Conservation (phyloP, 1,284 basidiomycete species). For the Ustanciosporium gigantosporum region DNA sequence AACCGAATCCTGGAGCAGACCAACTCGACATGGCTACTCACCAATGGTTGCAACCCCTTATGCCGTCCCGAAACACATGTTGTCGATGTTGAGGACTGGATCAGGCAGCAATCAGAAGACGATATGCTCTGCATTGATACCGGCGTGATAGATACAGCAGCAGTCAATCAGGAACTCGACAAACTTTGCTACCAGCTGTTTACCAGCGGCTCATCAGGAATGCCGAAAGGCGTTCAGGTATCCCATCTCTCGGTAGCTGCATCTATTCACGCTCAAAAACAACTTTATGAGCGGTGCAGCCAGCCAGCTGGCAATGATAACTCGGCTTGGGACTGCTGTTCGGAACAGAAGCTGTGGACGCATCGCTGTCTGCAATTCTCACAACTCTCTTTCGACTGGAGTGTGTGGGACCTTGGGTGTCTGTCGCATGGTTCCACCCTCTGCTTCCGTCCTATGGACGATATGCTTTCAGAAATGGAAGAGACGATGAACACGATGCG, state of each 20-base stretch:
- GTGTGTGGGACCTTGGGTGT: conserved; percentile 1
- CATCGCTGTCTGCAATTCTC: conserved; percentile 2
- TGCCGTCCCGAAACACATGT: not conserved
- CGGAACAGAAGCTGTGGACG: conserved; percentile 1
- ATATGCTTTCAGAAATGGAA: not conserved
- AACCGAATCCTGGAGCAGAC: conserved; percentile 1
- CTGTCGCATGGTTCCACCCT: conserved; percentile 1
- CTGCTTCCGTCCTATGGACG: conserved; percentile 1
- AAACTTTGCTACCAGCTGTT: conserved; percentile 1
- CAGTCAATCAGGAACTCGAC: not conserved
- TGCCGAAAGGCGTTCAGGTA: conserved; percentile 1
- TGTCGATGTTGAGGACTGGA: not conserved
- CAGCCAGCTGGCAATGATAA: not conserved
- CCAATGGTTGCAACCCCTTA: not conserved
- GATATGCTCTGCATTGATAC: not conserved
- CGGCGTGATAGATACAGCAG: not conserved
- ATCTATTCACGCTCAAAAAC: not conserved
- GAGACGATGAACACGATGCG: not conserved
- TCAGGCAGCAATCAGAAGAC: not conserved
- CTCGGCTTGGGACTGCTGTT: not conserved
- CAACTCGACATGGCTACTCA: not conserved
- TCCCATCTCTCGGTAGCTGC: conserved; percentile 1
- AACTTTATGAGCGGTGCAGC: not conserved
- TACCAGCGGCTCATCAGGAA: conserved; percentile 1
- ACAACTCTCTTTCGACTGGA: conserved; percentile 1